Conservation (phyloP, 2,329 filamentous ascomycete genomes). For the Thielaviopsis ethacetica region DNA sequence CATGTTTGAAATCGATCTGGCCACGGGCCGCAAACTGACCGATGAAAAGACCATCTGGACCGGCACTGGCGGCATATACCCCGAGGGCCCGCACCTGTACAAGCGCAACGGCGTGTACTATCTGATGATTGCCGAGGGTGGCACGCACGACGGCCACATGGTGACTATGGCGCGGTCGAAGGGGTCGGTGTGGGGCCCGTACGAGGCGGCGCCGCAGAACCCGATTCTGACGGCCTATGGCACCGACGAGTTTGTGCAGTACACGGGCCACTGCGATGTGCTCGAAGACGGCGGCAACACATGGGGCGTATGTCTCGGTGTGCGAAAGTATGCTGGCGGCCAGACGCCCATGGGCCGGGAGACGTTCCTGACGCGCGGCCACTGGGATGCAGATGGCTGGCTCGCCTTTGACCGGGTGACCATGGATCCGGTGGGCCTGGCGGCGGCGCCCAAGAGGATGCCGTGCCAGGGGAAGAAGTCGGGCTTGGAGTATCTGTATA, state of each 20-base stretch:
- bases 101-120: conserved; percentile 28
- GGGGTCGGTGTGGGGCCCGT: conserved; percentile 17
- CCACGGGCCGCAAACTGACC: conserved; percentile 14
- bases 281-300: conserved; percentile 14
- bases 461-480: neutral
- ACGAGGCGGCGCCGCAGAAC: conserved; percentile 18
- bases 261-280: conserved; percentile 16
- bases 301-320: conserved; percentile 13
- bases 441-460: neutral
- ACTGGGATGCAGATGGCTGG: conserved; percentile 18
- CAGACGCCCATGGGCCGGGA: conserved; percentile 19
- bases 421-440: conserved; percentile 9
- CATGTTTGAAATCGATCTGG: conserved; percentile 16
- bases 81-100: conserved; percentile 25
- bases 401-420: conserved; percentile 12
- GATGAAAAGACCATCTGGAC: conserved; percentile 13
- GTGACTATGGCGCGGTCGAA: conserved; percentile 14
- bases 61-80: conserved; percentile 14
- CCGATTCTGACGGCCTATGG: conserved; percentile 19
- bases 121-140: conserved; percentile 30
- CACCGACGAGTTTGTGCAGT: conserved; percentile 14
- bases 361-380: conserved; percentile 17
- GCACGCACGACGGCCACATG: conserved; percentile 20
- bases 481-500: conserved; percentile 9
- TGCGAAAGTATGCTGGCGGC: conserved; percentile 12